Conservation (phyloP, 2,329 filamentous ascomycete genomes). For the Thyridium curvatum region DNA sequence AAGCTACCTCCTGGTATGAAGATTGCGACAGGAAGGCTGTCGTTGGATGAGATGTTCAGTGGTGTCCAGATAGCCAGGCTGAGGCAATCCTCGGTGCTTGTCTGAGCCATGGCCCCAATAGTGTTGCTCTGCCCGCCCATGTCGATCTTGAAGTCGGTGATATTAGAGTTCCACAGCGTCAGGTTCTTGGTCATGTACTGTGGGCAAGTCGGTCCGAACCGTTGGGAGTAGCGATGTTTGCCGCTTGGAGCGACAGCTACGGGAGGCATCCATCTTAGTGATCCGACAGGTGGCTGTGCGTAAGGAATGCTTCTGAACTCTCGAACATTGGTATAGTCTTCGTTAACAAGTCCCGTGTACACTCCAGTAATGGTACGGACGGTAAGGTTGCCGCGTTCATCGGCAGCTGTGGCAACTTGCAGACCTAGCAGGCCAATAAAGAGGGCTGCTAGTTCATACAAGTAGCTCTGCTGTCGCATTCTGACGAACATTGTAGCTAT, state of each 20-base stretch:
- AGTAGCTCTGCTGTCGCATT: too few species aligned
- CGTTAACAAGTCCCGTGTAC: slow-evolving; percentile 24
- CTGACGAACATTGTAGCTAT: too few species aligned
- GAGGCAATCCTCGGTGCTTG: slow-evolving; percentile 14
- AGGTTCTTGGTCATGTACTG: slow-evolving; percentile 16
- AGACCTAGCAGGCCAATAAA: too few species aligned
- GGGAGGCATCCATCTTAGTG: slow-evolving; percentile 13
- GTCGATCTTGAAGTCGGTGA: slow-evolving; percentile 21
- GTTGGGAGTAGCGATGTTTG: slow-evolving; percentile 8
- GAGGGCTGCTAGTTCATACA: too few species aligned
- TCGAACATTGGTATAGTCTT: slow-evolving; percentile 21
- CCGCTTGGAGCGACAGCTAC: slow-evolving; percentile 8
- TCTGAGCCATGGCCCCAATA: slow-evolving; percentile 14
- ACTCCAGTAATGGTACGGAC: slow-evolving; percentile 21
- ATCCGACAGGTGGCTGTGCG: slow-evolving; percentile 18
- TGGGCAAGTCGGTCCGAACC: slow-evolving; percentile 15
- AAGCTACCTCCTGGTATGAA: slow-evolving; percentile 21
- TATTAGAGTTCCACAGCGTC: slow-evolving; percentile 18
- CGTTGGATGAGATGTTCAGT: slow-evolving; percentile 1
- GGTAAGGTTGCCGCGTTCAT: slow-evolving; percentile 11
- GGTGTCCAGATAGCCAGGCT: slow-evolving; percentile 8
- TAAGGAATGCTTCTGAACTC: slow-evolving; percentile 31
- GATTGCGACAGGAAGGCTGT: slow-evolving; percentile 9
- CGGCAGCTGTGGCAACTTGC: background rate
- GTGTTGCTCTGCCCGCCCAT: slow-evolving; percentile 21